These are phyloP conservation scores for Xylariales sp. DNA, from an alignment of 2,329 filamentous ascomycete genomes.

Conservation along the genomic window DNA sequence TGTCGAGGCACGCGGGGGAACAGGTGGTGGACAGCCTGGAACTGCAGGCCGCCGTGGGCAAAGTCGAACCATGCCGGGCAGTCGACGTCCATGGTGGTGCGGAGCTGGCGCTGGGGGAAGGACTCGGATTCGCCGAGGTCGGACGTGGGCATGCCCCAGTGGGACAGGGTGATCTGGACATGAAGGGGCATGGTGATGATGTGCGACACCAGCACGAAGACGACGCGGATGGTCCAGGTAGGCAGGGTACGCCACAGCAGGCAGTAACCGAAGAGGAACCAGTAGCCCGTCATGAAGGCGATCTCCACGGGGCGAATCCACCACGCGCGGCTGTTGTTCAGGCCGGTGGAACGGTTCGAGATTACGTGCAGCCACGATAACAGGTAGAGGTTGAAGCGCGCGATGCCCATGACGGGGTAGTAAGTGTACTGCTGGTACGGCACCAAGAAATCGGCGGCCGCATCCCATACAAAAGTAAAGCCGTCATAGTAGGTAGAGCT, in stretches of 20 bases:
- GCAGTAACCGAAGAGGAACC: slow-evolving; percentile 65
- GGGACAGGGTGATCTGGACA: slow-evolving; percentile 67
- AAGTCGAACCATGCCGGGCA: slow-evolving; percentile 70
- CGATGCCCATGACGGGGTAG: slow-evolving; percentile 63
- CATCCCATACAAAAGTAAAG: slow-evolving; percentile 59
- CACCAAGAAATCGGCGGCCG: slow-evolving; percentile 53
- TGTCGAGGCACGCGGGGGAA: slow-evolving; percentile 66
- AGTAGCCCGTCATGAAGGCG: slow-evolving; percentile 59
- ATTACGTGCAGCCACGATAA: slow-evolving; percentile 64
- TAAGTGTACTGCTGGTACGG: slow-evolving; percentile 63
- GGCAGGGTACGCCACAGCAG: slow-evolving; percentile 58
- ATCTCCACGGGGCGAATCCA: slow-evolving; percentile 66
- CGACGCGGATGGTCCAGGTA: slow-evolving; percentile 50
- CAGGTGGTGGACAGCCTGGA: slow-evolving; percentile 67
- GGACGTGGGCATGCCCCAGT: slow-evolving; percentile 67
- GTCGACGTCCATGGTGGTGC: slow-evolving; percentile 71
- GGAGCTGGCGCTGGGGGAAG: slow-evolving; percentile 64
- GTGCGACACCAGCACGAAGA: slow-evolving; percentile 61
- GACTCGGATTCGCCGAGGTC: slow-evolving; percentile 62
- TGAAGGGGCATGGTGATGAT: slow-evolving; percentile 64
- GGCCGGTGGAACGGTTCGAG: slow-evolving; percentile 47
- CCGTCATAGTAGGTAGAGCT: slow-evolving; percentile 60
- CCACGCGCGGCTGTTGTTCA: slow-evolving; percentile 54
- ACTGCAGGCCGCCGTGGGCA: slow-evolving; percentile 68
- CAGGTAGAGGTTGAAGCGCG: slow-evolving; percentile 69